These are phyloP conservation scores for Alloteropsis angusta DNA, from an alignment of 202 grass and related monocot species.

Conservation along the genomic window DNA sequence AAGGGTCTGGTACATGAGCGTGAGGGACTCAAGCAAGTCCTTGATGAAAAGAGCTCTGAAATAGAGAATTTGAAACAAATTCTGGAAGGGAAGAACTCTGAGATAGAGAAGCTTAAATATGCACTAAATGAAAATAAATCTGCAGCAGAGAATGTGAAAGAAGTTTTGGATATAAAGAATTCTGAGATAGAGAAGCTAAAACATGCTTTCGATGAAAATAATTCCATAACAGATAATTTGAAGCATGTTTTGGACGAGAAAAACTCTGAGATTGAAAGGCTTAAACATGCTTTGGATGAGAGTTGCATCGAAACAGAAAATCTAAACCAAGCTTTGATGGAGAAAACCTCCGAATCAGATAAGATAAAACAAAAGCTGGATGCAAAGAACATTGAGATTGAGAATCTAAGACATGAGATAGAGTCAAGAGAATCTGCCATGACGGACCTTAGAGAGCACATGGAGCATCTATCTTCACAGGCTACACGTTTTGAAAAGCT, in stretches of 20 bases:
- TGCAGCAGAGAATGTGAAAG: slow-evolving; percentile 36
- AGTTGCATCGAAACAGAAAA: slow-evolving; percentile 54
- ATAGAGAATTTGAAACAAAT: slow-evolving; percentile 52
- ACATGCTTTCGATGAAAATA: slow-evolving; percentile 55
- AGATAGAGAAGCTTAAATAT: slow-evolving; percentile 53
- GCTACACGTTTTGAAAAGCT: slow-evolving; percentile 46
- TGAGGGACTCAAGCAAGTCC: slow-evolving; percentile 67
- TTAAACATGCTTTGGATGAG: slow-evolving; percentile 56
- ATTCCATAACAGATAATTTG: slow-evolving; percentile 35
- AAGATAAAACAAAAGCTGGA: slow-evolving; percentile 51
- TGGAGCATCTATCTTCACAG: slow-evolving; percentile 49
- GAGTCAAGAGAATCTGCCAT: slow-evolving; percentile 63
- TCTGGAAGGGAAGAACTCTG: slow-evolving; percentile 38
- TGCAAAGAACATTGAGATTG: slow-evolving; percentile 44
- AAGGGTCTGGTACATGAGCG: slow-evolving; percentile 94
- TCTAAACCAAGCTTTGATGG: slow-evolving; percentile 50
- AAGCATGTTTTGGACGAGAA: slow-evolving; percentile 48
- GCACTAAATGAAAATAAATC: slow-evolving; percentile 43
- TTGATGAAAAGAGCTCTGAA: slow-evolving; percentile 51
- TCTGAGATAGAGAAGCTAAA: slow-evolving; percentile 62
- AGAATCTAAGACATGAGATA: slow-evolving; percentile 58
- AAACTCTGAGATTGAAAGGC: slow-evolving; percentile 54
- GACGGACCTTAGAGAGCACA: slow-evolving; percentile 54
- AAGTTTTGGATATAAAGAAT: slow-evolving; percentile 36
- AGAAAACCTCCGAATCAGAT: slow-evolving; percentile 43